Conservation (phyloP, 2,329 filamentous ascomycete species). For the Fusarium cyanostomum region DNA sequence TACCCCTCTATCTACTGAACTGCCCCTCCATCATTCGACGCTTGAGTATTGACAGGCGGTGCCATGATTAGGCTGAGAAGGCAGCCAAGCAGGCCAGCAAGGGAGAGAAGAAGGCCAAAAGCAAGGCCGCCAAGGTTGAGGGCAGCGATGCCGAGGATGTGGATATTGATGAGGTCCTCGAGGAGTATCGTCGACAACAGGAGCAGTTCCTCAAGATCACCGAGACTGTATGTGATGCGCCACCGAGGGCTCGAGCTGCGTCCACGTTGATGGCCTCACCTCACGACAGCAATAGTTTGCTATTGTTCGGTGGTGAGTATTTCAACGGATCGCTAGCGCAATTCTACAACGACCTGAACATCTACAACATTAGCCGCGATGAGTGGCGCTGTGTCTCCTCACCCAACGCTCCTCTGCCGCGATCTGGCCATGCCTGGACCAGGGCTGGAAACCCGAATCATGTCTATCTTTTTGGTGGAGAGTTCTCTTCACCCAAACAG, state of each 20-base stretch:
- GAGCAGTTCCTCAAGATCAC: constrained; percentile 95
- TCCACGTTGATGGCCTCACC: constrained; percentile 87
- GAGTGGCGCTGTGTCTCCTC: constrained; percentile 92
- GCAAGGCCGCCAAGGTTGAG: constrained; percentile 73
- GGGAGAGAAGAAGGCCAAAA: constrained; percentile 84
- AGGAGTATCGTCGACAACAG: constrained; percentile 91
- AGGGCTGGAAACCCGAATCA: constrained; percentile 84
- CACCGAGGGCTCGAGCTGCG: constrained; percentile 82
- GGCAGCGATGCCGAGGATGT: constrained; percentile 93
- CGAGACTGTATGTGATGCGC: constrained; percentile 74
- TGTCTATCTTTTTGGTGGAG: constrained; percentile 93
- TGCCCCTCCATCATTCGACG: constrained; percentile 25
- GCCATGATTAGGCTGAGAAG: constrained; percentile 62
- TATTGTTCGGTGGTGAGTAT: constrained; percentile 94
- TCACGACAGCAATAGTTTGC: constrained; percentile 84
- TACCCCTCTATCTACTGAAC: constrained; percentile 32
- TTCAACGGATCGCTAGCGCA: constrained; percentile 90
- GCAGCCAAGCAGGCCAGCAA: constrained; percentile 87
- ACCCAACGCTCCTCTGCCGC: constrained; percentile 89
- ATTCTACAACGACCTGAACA: constrained; percentile 73
- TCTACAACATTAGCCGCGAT: constrained; percentile 82
- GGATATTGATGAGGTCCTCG: constrained; percentile 91
- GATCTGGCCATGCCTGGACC: constrained; percentile 95
- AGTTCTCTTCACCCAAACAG: constrained; percentile 96
- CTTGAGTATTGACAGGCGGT: constrained; percentile 31